Evolutionary conservation across 192 early-diverging fungal species (phyloP).

Genomic region (Pecoramyces ruminantium): DNA sequence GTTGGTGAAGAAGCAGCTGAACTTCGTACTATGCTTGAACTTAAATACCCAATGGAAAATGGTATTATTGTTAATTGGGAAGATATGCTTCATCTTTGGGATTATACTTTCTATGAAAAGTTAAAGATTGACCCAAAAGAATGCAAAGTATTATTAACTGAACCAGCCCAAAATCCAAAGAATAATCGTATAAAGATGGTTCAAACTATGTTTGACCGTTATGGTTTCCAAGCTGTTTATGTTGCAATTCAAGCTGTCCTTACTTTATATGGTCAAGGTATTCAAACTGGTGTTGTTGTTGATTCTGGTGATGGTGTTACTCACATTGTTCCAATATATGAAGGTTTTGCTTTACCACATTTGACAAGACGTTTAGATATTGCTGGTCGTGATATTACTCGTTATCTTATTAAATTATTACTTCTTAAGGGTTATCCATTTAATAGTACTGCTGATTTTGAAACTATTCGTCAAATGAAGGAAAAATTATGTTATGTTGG

Average conservation of each 20-base stretch:
- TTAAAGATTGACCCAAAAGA: slow-evolving; percentile 74
- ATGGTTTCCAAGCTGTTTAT: slow-evolving; percentile 82
- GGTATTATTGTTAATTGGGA: slow-evolving; percentile 96
- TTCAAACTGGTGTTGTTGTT: slow-evolving; percentile 90
- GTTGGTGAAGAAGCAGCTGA: slow-evolving; percentile 93
- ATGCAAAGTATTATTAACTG: slow-evolving; percentile 87
- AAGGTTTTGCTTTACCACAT: slow-evolving; percentile 83
- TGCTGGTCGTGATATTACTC: slow-evolving; percentile 88
- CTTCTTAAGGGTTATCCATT: slow-evolving; percentile 88
- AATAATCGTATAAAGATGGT: slow-evolving; percentile 84
- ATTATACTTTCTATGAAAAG: slow-evolving; percentile 92
- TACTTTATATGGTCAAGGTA: slow-evolving; percentile 95
- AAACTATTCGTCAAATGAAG: slow-evolving; percentile 93
- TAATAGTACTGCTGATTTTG: slow-evolving; percentile 95
- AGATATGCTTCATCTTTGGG: slow-evolving; percentile 93
- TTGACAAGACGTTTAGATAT: slow-evolving; percentile 80
- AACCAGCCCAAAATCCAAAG: slow-evolving; percentile 90
- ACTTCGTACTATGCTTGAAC: slow-evolving; percentile 70
- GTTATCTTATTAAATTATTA: slow-evolving; percentile 91
- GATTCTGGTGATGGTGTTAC: slow-evolving; percentile 99
- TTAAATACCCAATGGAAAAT: slow-evolving; percentile 98
- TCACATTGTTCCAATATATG: slow-evolving; percentile 97
- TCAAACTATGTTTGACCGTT: slow-evolving; percentile 91
- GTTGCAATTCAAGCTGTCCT: slow-evolving; percentile 95
- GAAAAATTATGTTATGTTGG: slow-evolving; percentile 96